Evolutionary conservation across 306 rosid genomes (phyloP).

Genomic region (Mimosa bimucronata): DNA sequence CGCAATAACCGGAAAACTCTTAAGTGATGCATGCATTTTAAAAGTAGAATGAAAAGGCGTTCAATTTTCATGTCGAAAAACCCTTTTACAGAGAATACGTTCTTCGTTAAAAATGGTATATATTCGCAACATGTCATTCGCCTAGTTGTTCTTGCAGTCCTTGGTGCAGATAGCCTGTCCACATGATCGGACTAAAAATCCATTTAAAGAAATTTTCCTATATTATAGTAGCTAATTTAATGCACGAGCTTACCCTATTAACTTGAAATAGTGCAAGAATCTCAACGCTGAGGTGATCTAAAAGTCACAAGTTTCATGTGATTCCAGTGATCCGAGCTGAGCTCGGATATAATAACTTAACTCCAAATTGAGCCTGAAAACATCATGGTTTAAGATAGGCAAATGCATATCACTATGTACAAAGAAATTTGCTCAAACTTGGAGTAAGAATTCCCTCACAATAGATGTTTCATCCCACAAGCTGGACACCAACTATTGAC

Average conservation of each 20-base stretch:
- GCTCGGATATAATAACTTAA: not conserved
- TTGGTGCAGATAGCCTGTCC: no score
- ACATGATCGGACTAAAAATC: not conserved
- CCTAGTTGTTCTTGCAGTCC: no score
- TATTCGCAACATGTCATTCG: no score
- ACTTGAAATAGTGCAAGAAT: not conserved
- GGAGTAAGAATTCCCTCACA: slow-evolving; percentile 39
- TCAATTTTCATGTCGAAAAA: not conserved
- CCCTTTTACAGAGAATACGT: not conserved
- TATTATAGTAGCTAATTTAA: not conserved
- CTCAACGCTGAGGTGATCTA: not conserved
- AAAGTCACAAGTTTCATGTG: not conserved
- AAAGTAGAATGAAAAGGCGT: not conserved
- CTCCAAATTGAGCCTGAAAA: not conserved
- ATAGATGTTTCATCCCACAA: slow-evolving; percentile 37
- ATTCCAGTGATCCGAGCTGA: not conserved
- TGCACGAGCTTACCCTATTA: not conserved
- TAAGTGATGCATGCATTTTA: not conserved
- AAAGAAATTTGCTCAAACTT: slow-evolving; percentile 36
- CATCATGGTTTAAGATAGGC: not conserved
- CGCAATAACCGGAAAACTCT: not conserved
- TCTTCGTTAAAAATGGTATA: not conserved
- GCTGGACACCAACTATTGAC: slow-evolving; percentile 48
- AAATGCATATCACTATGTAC: slow-evolving; percentile 31
- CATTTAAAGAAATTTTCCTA: not conserved